Percentiles rank a stretch among this genome's conserved stretches.
Evolutionary conservation across 2,329 filamentous ascomycete genomes (phyloP).

Genomic region (Eutypella sp.): DNA sequence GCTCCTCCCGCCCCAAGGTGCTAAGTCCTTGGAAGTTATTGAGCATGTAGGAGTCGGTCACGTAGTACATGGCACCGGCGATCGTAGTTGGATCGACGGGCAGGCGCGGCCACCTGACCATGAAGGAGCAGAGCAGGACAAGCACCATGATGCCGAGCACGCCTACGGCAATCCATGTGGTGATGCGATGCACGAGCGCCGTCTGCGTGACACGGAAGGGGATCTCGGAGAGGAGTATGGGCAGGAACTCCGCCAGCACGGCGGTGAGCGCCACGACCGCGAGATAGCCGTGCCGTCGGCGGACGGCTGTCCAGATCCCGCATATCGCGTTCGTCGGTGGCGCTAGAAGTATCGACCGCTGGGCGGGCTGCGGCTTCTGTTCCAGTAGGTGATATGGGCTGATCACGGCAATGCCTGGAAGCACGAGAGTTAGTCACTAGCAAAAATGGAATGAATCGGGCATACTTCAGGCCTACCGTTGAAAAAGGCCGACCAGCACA

Average conservation of each 20-base stretch:
- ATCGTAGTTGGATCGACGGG: constrained; percentile 32
- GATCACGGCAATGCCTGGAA: constrained; percentile 30
- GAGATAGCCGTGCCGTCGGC: constrained; percentile 28
- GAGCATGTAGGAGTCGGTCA: constrained; percentile 30
- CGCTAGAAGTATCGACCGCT: constrained; percentile 29
- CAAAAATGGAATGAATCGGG: not conserved
- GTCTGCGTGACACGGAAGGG: constrained; percentile 33
- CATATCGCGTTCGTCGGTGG: constrained; percentile 27
- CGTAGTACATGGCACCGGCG: constrained; percentile 30
- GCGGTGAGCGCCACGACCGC: constrained; percentile 27
- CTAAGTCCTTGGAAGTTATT: constrained; percentile 25
- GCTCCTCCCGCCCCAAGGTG: constrained; percentile 20
- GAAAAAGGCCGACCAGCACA: constrained; percentile 34
- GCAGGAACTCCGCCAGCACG: constrained; percentile 32
- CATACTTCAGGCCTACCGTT: constrained; percentile 21
- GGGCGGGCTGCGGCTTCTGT: constrained; percentile 18
- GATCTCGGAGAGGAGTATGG: constrained; percentile 33
- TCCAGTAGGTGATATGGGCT: constrained; percentile 33
- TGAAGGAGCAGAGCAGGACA: constrained; percentile 28
- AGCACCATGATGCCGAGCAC: constrained; percentile 33
- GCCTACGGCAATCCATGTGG: constrained; percentile 27
- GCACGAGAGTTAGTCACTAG: not conserved
- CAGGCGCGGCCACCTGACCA: constrained; percentile 30
- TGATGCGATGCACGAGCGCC: constrained; percentile 25
- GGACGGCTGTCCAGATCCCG: constrained; percentile 29